Base-by-base conservation (phyloP, 306 rosid genomes). In the Quercus variabilis region DNA sequence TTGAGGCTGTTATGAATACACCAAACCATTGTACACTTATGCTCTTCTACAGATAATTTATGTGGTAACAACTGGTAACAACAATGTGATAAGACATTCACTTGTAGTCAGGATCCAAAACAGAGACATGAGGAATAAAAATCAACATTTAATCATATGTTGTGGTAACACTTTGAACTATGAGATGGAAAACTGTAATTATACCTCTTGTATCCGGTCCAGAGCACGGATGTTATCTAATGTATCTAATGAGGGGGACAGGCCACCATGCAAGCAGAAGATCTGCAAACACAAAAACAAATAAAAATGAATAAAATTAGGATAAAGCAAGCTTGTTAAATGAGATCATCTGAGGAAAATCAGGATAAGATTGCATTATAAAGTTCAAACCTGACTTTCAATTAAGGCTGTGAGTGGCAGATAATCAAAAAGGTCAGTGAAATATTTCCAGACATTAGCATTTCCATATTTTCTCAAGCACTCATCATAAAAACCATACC, bases 401-500 rank as follows among this genome's bases (percentile, higher is more conserved):
- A 94, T 91, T 64, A 94, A 96, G 84, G 98, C 98, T 59, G 98
- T 94, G 78, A 94, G 92, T 73, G 98, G 98, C 75, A 94, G 87
- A 81, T 94, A 94, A 87, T 94, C 98, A 87, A 94, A 94, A 75
- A 94, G 85, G 77, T 94, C 97, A 4, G 98, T 94, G 63, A 94
- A 94, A 81, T 78, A 88, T 82, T 94, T 94, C 98, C 98, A 94
- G 79, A 94, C 98, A 85, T 94, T 94, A 69, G 98, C 98, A 81
- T 92, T 94, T 77, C 98, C 98, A 75, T 94, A 94, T 82, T 94
- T 94, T 87, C 98, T 89, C 90, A 94, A 92, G 86, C 98, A 94
- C 83, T 94, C 98, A 12, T 94, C 98, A n/a, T 94, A 94, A 84
- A 94, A 94, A 63, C 98, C 98, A 91, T 94, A 94, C 90, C 98